phyloP scores from a whole-genome alignment of 345 rosid species.

The Murraya koenigii region DNA sequence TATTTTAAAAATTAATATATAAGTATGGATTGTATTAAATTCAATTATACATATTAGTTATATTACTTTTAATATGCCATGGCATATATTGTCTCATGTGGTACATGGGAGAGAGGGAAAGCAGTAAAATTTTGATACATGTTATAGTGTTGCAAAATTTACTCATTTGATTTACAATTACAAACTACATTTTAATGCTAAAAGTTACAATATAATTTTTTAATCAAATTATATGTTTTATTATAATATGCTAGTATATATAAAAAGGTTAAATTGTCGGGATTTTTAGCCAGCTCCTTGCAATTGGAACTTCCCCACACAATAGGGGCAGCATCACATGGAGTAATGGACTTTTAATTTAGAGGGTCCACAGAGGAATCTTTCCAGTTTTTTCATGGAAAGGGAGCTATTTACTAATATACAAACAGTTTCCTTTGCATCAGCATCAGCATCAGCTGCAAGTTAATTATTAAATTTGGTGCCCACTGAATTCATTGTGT shows the following conservation, averaged over 20 bases:
- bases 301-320: neutral
- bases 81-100: too few relatives aligned
- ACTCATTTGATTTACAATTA: neutral
- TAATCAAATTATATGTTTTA: too few relatives aligned
- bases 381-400: neutral
- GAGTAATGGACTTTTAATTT: neutral
- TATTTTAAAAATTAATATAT: too few relatives aligned
- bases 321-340: neutral
- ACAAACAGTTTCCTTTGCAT: neutral
- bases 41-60: too few relatives aligned
- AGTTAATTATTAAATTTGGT: neutral
- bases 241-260: too few relatives aligned
- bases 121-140: too few relatives aligned
- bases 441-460: neutral
- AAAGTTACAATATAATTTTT: too few relatives aligned
- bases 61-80: accelerated
- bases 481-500: neutral
- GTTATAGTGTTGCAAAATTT: neutral
- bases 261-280: neutral
- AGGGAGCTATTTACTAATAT: neutral
- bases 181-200: neutral
- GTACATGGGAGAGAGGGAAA: too few relatives aligned
- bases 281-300: neutral
- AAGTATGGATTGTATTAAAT: accelerated
- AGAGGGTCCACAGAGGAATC: conserved; percentile 5